These are phyloP conservation scores for Chlamydomonas asymmetrica DNA, from an alignment of 139 green algal genomes.

Conservation along the genomic window DNA sequence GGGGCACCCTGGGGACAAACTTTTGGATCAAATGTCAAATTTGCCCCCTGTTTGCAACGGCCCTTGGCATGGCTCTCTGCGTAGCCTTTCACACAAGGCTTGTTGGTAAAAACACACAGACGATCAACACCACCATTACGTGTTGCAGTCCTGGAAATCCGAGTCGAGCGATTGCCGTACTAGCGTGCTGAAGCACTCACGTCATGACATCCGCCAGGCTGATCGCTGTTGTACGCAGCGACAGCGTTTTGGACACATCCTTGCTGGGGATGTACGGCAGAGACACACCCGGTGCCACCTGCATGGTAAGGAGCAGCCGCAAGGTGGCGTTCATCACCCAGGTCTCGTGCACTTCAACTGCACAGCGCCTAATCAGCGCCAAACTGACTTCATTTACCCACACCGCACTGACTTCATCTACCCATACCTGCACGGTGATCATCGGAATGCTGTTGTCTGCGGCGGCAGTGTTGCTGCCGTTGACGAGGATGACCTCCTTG, in stretches of 20 bases:
- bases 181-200: slow-evolving; percentile 51
- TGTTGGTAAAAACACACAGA: slow-evolving; percentile 19
- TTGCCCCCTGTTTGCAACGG: too few relatives aligned
- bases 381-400: too few relatives aligned
- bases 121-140: too few relatives aligned
- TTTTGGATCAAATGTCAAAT: too few relatives aligned
- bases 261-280: slow-evolving; percentile 5
- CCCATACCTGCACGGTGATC: slow-evolving; percentile 38
- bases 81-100: too few relatives aligned
- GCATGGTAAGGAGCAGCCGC: background rate
- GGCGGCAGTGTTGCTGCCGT: slow-evolving; percentile 22
- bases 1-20: too few relatives aligned
- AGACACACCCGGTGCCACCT: slow-evolving; percentile 5
- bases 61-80: background rate
- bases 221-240: slow-evolving; percentile 43
- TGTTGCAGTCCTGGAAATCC: too few relatives aligned
- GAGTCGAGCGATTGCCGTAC: too few relatives aligned
- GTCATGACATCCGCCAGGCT: slow-evolving; percentile 35
- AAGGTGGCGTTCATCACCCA: too few relatives aligned
- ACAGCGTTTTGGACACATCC: slow-evolving; percentile 36
- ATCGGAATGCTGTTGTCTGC: slow-evolving; percentile 37
- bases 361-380: too few relatives aligned
- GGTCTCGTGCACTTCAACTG: too few relatives aligned
- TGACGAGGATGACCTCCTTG: slow-evolving; percentile 34
- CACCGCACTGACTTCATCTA: slow-evolving; percentile 46